Conservation (phyloP, 495 filamentous ascomycete species). For the Aspergillus sclerotioniger region DNA sequence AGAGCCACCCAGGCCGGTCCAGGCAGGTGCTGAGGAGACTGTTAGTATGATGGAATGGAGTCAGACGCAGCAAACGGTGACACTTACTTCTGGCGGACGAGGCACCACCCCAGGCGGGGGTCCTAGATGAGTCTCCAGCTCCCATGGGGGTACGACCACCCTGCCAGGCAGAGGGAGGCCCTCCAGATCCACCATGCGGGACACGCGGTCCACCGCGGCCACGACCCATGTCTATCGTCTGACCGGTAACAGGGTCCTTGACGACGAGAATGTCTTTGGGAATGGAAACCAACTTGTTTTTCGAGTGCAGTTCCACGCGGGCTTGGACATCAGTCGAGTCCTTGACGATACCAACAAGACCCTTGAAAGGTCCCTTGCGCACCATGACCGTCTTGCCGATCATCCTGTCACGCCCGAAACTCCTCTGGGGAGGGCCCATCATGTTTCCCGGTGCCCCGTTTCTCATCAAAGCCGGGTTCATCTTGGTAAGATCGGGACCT, state of each 20-base stretch:
- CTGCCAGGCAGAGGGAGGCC: slow-evolving; percentile 42
- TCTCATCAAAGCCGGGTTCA: slow-evolving; percentile 85
- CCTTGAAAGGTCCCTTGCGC: slow-evolving; percentile 82
- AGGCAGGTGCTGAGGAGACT: slow-evolving; percentile 52
- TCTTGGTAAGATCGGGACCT: slow-evolving; percentile 77
- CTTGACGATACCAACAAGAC: slow-evolving; percentile 90
- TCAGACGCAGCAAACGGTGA: not conserved
- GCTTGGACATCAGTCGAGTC: slow-evolving; percentile 82
- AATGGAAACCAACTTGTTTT: slow-evolving; percentile 81
- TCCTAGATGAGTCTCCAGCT: slow-evolving; percentile 57
- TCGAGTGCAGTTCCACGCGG: slow-evolving; percentile 88
- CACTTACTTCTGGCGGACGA: slow-evolving; percentile 55
- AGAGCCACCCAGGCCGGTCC: slow-evolving; percentile 50
- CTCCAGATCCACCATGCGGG: slow-evolving; percentile 41
- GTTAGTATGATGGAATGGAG: slow-evolving; percentile 28
- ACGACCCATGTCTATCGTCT: slow-evolving; percentile 64
- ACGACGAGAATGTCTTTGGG: slow-evolving; percentile 72
- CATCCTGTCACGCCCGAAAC: slow-evolving; percentile 76
- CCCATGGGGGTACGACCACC: slow-evolving; percentile 71
- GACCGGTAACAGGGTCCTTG: slow-evolving; percentile 77
- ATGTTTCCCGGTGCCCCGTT: slow-evolving; percentile 51
- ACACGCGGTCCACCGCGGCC: slow-evolving; percentile 55
- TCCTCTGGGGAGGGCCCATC: slow-evolving; percentile 72
- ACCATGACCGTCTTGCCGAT: slow-evolving; percentile 90
- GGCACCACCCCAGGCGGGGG: slow-evolving; percentile 64